Conservation (phyloP, 2,329 filamentous ascomycete genomes). For the Sporothrix schenckii region DNA sequence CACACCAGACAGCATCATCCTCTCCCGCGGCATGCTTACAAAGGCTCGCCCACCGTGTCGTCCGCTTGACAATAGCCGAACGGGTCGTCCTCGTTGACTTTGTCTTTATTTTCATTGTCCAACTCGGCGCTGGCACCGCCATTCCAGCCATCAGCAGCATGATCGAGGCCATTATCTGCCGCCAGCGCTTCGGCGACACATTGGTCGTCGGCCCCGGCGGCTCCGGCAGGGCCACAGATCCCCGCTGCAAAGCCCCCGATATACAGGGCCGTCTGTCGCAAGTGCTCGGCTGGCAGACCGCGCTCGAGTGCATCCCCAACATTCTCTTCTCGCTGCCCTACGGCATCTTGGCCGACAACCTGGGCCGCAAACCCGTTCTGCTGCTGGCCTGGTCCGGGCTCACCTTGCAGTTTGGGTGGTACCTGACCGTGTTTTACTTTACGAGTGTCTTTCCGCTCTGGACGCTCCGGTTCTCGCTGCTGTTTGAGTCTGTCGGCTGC, state of each 20-base stretch:
- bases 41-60: conserved; percentile 2
- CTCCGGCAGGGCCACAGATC: conserved; percentile 44
- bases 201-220: conserved; percentile 41
- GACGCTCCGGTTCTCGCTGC: conserved; percentile 43
- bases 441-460: conserved; percentile 48
- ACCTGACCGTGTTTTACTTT: conserved; percentile 39
- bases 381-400: conserved; percentile 41
- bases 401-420: conserved; percentile 36
- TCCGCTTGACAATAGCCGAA: conserved; percentile 37
- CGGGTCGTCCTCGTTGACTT: conserved; percentile 41
- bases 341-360: conserved; percentile 53
- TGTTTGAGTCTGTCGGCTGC: conserved; percentile 49
- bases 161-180: conserved; percentile 59
- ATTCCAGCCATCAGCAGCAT: conserved; percentile 53
- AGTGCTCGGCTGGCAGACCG: conserved; percentile 52
- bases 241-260: conserved; percentile 52
- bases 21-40: background rate
- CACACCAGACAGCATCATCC: background rate
- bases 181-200: conserved; percentile 47
- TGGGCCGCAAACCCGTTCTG: conserved; percentile 50
- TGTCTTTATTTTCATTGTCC: conserved; percentile 47
- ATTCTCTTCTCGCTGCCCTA: conserved; percentile 52
- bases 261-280: conserved; percentile 58
- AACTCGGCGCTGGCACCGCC: conserved; percentile 44
- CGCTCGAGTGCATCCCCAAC: conserved; percentile 51